Base-by-base conservation (phyloP, 495 filamentous ascomycete genomes). In the Aspergillus leporis region DNA sequence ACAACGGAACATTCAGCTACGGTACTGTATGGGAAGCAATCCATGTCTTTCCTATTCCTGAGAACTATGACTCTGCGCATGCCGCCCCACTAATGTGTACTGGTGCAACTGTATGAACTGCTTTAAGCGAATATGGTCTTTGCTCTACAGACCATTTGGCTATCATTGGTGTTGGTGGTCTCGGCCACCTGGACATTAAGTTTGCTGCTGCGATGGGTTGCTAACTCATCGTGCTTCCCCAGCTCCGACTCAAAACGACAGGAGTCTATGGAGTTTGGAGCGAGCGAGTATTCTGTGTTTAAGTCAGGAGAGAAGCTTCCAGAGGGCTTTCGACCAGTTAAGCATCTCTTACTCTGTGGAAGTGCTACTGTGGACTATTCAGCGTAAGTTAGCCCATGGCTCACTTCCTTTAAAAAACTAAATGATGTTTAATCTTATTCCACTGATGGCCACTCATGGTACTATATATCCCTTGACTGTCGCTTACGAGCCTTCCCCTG, bases 171-270 rank as follows among this genome's bases (percentile, higher is more conserved):
- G 64, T 84, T 5, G 81, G 81, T 18, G 81, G 81, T 4, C 70
- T 84, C 0, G 82, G 82, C 6, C 82, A 85, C 66, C 54, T 83
- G 41, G 81, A 80, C 9, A 79, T 84, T 52, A 75, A 80, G 63
- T 81, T 81, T 46, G 80, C 78, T 18, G 60, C 65, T n/a, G 78
- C 78, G 64, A 76, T 81, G 77, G 80, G 80, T 18, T 80, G 70
- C 65, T 71, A 76, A 18, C 75, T 80, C 9, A 72, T 82, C 21
- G 80, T 76, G n/a, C 5, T 66, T 81, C n/a, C 79, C 75, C 1
- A 61, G 72, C 12, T 70, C 68, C 10, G 72, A 80, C 14, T 53
- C 56, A 34, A 85, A 85, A 71, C 69, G 78, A 82, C 56, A 78
- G 80, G 4, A 63, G 19, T 10, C 41, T 5, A 19, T 73, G 55